These are phyloP conservation scores for Ustilago vetiveriae DNA, from an alignment of 1,284 basidiomycete species.

Conservation along the genomic window DNA sequence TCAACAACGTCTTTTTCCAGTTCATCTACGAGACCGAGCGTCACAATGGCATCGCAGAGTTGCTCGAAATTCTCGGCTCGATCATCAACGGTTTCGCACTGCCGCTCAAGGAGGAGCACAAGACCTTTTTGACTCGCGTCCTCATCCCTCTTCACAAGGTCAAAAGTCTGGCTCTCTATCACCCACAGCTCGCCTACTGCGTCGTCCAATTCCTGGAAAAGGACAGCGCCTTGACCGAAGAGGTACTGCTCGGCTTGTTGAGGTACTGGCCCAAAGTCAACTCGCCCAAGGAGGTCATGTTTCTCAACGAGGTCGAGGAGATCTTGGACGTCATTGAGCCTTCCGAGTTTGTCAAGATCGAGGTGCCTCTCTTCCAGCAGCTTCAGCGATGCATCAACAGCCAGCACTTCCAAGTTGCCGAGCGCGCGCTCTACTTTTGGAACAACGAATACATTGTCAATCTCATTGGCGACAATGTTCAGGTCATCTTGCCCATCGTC, in stretches of 20 bases:
- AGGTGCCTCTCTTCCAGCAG: slow-evolving; percentile 91
- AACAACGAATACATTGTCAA: slow-evolving; percentile 99
- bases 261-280: slow-evolving; percentile 99
- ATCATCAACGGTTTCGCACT: slow-evolving; percentile 99
- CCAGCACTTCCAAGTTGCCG: slow-evolving; percentile 89
- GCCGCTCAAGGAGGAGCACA: slow-evolving; percentile 99
- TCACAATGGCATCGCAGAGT: slow-evolving; percentile 98
- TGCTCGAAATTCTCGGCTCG: slow-evolving; percentile 96
- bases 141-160: slow-evolving; percentile 97
- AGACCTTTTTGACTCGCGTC: slow-evolving; percentile 95
- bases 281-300: slow-evolving; percentile 99
- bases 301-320: slow-evolving; percentile 98
- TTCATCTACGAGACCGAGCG: slow-evolving; percentile 99
- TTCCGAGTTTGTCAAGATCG: slow-evolving; percentile 94
- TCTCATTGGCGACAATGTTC: slow-evolving; percentile 95
- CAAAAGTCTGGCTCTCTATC: slow-evolving; percentile 94
- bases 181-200: slow-evolving; percentile 97
- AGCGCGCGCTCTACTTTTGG: slow-evolving; percentile 67
- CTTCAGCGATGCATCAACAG: slow-evolving; percentile 97
- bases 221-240: slow-evolving; percentile 89
- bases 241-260: slow-evolving; percentile 92
- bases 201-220: slow-evolving; percentile 99
- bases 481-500: slow-evolving; percentile 89
- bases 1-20: slow-evolving; percentile 99
- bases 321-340: slow-evolving; percentile 98